Base-by-base conservation (phyloP, 257 asterid genomes). In the Solanum ossicruentum region DNA sequence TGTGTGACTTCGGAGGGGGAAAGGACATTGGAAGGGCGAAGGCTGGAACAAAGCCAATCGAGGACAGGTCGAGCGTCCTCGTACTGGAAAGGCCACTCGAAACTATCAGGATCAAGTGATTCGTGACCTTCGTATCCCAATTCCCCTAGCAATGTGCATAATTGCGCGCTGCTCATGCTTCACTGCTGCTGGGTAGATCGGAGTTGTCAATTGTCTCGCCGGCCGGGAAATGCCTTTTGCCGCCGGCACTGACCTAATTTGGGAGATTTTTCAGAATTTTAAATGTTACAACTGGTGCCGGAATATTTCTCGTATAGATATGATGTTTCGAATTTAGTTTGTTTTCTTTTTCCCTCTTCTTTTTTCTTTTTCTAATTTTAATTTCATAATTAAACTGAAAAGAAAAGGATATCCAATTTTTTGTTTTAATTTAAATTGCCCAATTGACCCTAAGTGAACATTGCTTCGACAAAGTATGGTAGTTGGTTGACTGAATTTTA, bases 11-110 rank as follows among this genome's bases (percentile, higher is more conserved):
- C 97, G n/a, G 96, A 88, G 17, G 94, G 93, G 65, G 98, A 91
- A 86, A 96, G 98, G 80, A 96, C 99, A 60, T 94, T 96, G 60
- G 98, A 93, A 32, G 95, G 98, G 79, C 97, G 98, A 72, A 96
- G 98, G 88, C 97, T 94, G 23, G 98, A 96, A 93, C 98, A 94
- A 51, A 96, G 94, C 99, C 99, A 96, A 86, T 96, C 97, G 87
- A 96, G 98, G 47, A 96, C 88, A 66, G 98, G 99, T 17, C 98
- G 93, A 88, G 93, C 98, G 87, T 96, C 99, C 78, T 96, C 99
- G 92, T 96, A 94, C 85, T 96, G 99, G 86, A 96, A 96, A 43
- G 99, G 99, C 99, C 99, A 96, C 81, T 96, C 98, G 85, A 93
- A 96, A 90, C 99, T 96, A 89, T 96, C 98, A 17, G 98, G 93